Percentiles rank a stretch among this genome's conserved stretches.
These are phyloP conservation scores for Citrus sp. DNA, from an alignment of 345 rosid genomes.

Conservation along the genomic window DNA sequence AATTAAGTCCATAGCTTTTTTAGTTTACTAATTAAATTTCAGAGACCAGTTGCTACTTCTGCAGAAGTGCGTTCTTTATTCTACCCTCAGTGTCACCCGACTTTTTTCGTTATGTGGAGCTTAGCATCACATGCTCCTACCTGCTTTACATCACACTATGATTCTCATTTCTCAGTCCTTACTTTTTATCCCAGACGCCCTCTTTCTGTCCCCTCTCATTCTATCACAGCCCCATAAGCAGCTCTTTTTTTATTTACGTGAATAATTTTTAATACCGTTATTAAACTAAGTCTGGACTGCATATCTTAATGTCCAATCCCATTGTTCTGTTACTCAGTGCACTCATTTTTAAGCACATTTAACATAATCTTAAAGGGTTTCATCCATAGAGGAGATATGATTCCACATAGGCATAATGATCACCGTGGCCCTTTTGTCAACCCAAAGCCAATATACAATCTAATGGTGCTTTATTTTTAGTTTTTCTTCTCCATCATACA, in stretches of 20 bases:
- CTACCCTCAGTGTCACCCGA: neutral
- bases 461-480: constrained; percentile 7
- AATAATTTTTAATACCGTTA: constrained; percentile 25
- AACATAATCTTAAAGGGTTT: constrained; percentile 5
- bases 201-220: constrained; percentile 24
- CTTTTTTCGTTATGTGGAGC: constrained; percentile 16
- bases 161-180: constrained; percentile 9
- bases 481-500: constrained; percentile 16
- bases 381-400: constrained; percentile 16
- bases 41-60: neutral
- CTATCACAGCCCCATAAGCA: constrained; percentile 17
- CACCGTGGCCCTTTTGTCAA: constrained; percentile 22
- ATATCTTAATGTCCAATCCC: constrained; percentile 8
- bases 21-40: neutral
- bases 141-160: constrained; percentile 23
- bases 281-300: constrained; percentile 4
- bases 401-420: constrained; percentile 15
- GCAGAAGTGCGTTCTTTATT: constrained; percentile 10
- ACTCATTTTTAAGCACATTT: constrained; percentile 18
- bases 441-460: constrained; percentile 20
- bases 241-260: constrained; percentile 9
- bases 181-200: constrained; percentile 13
- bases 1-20: neutral
- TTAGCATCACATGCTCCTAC: constrained; percentile 26
- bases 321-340: constrained; percentile 17